These are phyloP conservation scores for Cytospora leucostoma DNA, from an alignment of 2,329 filamentous ascomycete species.

Conservation along the genomic window DNA sequence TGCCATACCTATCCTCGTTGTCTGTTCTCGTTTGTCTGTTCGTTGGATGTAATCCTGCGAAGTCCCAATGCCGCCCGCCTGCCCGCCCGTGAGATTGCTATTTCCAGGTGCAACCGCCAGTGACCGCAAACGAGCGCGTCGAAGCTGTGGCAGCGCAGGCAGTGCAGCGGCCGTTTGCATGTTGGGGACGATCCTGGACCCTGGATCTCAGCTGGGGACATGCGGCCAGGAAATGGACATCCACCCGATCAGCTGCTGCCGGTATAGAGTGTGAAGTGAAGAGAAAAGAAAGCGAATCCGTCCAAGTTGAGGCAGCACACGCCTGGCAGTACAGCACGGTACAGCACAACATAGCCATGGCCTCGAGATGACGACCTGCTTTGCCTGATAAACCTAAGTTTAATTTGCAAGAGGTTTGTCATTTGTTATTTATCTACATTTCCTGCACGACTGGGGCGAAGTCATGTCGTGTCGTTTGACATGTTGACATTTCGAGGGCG, in stretches of 20 bases:
- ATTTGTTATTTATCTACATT: background rate
- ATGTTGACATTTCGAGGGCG: background rate
- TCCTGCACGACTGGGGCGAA: background rate
- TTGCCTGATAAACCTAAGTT: background rate
- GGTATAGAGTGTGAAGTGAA: background rate
- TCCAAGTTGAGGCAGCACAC: background rate
- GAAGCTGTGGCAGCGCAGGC: background rate
- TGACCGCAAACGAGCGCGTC: background rate
- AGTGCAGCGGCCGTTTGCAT: background rate
- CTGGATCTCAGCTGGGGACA: background rate
- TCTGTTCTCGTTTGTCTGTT: background rate
- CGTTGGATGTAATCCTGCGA: background rate
- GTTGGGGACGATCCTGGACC: background rate
- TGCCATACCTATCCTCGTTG: background rate
- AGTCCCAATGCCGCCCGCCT: too few species aligned
- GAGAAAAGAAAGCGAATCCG: background rate
- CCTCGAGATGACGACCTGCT: background rate
- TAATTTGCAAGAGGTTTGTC: background rate
- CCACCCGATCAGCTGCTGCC: background rate
- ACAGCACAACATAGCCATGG: background rate
- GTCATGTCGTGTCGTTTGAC: background rate
- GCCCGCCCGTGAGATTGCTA: too few species aligned
- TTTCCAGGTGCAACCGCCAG: too few species aligned
- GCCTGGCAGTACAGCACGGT: background rate
- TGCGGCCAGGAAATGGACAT: background rate